Evolutionary conservation across 2,329 filamentous ascomycete species (phyloP).

Genomic region (Coniochaeta hoffmannii): DNA sequence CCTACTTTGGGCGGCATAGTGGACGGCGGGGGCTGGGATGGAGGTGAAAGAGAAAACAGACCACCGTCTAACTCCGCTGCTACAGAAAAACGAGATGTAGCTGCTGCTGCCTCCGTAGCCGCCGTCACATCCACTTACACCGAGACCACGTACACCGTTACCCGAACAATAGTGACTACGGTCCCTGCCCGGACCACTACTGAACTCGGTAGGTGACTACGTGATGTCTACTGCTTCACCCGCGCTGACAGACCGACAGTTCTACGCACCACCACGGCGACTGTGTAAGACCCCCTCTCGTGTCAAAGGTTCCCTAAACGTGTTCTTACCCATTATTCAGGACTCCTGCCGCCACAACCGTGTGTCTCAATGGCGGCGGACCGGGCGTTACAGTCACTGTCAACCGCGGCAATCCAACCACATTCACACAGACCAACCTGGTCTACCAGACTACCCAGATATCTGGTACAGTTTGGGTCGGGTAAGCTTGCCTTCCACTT

Average conservation of each 20-base stretch:
- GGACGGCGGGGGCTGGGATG: not conserved
- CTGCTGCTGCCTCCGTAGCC: conserved; percentile 14
- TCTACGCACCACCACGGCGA: conserved; percentile 18
- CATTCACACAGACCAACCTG: conserved; percentile 25
- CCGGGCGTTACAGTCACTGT: conserved; percentile 23
- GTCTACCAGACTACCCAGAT: conserved; percentile 26
- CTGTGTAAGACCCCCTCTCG: conserved; percentile 3
- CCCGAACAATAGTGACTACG: conserved; percentile 25
- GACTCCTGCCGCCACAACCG: conserved; percentile 25
- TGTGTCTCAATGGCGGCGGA: conserved; percentile 19
- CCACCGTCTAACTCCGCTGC: conserved; percentile 1
- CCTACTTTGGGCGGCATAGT: conserved; percentile 3
- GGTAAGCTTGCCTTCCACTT: conserved; percentile 17
- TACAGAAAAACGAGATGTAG: conserved; percentile 11
- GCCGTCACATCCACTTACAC: conserved; percentile 28
- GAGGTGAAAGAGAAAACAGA: not conserved
- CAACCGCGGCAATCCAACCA: conserved; percentile 15
- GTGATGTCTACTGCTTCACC: not conserved
- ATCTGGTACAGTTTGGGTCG: conserved; percentile 25
- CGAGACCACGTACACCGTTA: conserved; percentile 27
- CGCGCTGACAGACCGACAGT: not conserved
- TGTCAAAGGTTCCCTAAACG: not conserved
- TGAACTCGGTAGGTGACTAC: conserved; percentile 19
- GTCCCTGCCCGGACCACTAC: conserved; percentile 24
- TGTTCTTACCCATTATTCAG: conserved; percentile 9